Conservation (phyloP, 192 early-diverging fungal species). For the Backusella macrospora region DNA sequence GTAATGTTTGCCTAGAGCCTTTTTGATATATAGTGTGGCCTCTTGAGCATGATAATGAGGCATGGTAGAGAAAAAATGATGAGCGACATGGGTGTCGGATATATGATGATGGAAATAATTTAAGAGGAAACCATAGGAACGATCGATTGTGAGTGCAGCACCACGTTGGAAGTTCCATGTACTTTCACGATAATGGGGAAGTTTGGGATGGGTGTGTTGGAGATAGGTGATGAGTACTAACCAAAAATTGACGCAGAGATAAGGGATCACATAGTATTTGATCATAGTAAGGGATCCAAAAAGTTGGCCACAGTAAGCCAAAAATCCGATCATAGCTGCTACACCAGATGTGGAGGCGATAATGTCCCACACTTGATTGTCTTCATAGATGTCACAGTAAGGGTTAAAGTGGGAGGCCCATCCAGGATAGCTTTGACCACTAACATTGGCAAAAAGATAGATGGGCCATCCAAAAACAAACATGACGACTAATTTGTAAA, state of each 20-base stretch:
- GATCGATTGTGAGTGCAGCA: constrained; percentile 85
- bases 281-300: constrained; percentile 57
- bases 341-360: constrained; percentile 68
- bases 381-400: constrained; percentile 75
- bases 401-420: constrained; percentile 91
- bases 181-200: constrained; percentile 88
- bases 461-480: constrained; percentile 87
- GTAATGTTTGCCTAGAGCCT: constrained; percentile 84
- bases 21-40: constrained; percentile 82
- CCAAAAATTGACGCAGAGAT: constrained; percentile 93
- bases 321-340: constrained; percentile 58
- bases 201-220: constrained; percentile 86
- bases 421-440: constrained; percentile 73
- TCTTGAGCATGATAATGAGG: constrained; percentile 93
- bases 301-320: constrained; percentile 56
- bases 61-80: constrained; percentile 97
- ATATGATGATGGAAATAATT: constrained; percentile 83
- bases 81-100: constrained; percentile 91
- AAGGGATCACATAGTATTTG: constrained; percentile 90
- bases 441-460: constrained; percentile 80
- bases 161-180: constrained; percentile 94
- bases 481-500: constrained; percentile 69
- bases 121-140: constrained; percentile 82
- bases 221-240: constrained; percentile 95
- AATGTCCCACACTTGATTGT: constrained; percentile 70